Evolutionary conservation across 2,329 filamentous ascomycete species (phyloP).

Genomic region (Pseudogymnoascus sp.): DNA sequence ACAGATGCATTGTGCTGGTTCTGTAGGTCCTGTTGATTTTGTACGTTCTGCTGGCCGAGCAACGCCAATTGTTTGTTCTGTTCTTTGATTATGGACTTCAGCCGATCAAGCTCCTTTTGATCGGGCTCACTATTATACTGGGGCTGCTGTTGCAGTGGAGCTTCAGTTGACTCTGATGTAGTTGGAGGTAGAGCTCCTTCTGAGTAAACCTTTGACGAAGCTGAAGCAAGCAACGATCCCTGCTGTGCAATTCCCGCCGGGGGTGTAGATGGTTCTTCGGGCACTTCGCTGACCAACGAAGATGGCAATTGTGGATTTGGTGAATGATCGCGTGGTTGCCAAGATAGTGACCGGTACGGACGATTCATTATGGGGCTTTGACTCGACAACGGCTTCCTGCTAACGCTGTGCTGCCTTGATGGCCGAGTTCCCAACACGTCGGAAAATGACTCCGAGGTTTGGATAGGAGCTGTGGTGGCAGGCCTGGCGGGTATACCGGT

Average conservation of each 20-base stretch:
- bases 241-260: not conserved
- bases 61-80: not conserved
- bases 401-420: not conserved
- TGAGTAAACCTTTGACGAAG: not conserved
- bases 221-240: not conserved
- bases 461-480: not conserved
- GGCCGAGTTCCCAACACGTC: not conserved
- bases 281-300: not conserved
- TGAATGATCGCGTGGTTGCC: not conserved
- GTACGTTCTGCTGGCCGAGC: not conserved
- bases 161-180: not conserved
- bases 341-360: not conserved
- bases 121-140: not conserved
- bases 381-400: not conserved
- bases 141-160: not conserved
- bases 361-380: not conserved
- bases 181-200: not conserved
- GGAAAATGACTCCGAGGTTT: not conserved
- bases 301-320: not conserved
- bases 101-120: not conserved
- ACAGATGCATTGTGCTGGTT: not conserved
- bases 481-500: not conserved
- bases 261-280: not conserved
- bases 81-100: not conserved
- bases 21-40: not conserved